Evolutionary conservation across 139 green algal genomes (phyloP).

Genomic region (Closterium sp.): DNA sequence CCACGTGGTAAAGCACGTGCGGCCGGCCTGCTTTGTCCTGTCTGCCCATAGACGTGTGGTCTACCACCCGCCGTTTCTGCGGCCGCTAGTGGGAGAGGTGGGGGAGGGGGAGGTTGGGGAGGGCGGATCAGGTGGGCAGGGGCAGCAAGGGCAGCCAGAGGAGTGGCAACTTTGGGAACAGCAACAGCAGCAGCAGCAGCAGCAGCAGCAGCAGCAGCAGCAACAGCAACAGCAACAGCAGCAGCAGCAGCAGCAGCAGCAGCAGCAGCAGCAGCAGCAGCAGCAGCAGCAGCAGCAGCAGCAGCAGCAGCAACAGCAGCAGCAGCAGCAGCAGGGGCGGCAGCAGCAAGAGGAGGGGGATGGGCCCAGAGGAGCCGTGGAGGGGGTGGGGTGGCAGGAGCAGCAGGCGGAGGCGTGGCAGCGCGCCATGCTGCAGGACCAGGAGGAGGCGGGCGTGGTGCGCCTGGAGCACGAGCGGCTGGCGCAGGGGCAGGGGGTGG

Average conservation of each 20-base stretch:
- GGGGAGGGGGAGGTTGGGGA: neutral
- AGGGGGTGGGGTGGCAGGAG: neutral
- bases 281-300: neutral
- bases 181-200: neutral
- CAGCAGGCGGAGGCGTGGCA: neutral
- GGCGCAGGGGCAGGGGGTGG: neutral
- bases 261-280: neutral
- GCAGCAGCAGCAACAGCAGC: neutral
- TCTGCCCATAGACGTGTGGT: conserved; percentile 12
- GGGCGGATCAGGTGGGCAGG: neutral
- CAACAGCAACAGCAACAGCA: neutral
- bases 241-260: neutral
- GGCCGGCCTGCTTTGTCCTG: conserved; percentile 17
- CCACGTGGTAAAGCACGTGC: neutral
- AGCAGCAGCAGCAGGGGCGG: neutral
- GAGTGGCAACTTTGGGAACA: neutral
- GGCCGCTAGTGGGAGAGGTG: neutral
- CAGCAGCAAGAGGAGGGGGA: neutral
- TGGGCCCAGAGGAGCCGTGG: neutral
- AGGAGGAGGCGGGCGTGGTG: neutral
- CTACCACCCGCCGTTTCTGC: neutral
- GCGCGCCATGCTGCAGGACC: neutral
- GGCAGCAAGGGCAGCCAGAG: neutral
- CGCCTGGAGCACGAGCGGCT: neutral
- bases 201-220: neutral